Evolutionary conservation across 176 grass and related monocot species (phyloP), one percentile per base, ranked within the genome.

Genomic region (Eragrostis curvula): DNA sequence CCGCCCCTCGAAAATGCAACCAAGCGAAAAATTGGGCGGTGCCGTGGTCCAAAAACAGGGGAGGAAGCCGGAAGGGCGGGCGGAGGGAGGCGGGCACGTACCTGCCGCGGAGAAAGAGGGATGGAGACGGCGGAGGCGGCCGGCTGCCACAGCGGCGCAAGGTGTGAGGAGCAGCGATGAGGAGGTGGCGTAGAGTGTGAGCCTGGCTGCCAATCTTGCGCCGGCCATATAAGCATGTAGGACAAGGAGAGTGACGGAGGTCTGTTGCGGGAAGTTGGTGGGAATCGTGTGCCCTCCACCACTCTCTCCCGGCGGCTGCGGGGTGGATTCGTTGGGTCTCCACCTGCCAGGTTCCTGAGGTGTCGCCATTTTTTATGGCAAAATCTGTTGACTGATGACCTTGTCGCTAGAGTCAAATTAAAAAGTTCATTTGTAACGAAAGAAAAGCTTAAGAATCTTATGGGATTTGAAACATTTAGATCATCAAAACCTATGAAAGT

Each of bases 171-270:
- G 56, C 42, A 40, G 71, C 36, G 52, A 36, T 36, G 32, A 12
- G 50, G 13, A 10, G 60, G 70, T 0, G 75, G 44, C 21, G 49
- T 6, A 66, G 40, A 10, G 50, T 7, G 62, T 39, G 39, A 75
- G 48, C 14, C 23, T 55, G 39, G 12, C 24, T 11, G 63, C 62
- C 7, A 46, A 5, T 42, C 62, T 68, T 13, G 63, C 13, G 14
- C 82, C 40, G 25, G 72, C 49, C 72, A 84, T 84, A 30, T 18
- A 57, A 20, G 6, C 18, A 55, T 21, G 5, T 55, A 10, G 21
- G 23, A 27, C 57, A 24, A 27, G 57, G 57, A 27, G 0, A 27
- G 57, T 60, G 57, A 60, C 57, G 57, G 5, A 27, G 23, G 21
- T 58, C 56, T 58, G 56, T 14, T 24, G 56, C 53, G 10, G 11